Evolutionary conservation across 495 filamentous ascomycete genomes (phyloP), one percentile per base, ranked within the genome.

Genomic region (Penicillium argentinense): DNA sequence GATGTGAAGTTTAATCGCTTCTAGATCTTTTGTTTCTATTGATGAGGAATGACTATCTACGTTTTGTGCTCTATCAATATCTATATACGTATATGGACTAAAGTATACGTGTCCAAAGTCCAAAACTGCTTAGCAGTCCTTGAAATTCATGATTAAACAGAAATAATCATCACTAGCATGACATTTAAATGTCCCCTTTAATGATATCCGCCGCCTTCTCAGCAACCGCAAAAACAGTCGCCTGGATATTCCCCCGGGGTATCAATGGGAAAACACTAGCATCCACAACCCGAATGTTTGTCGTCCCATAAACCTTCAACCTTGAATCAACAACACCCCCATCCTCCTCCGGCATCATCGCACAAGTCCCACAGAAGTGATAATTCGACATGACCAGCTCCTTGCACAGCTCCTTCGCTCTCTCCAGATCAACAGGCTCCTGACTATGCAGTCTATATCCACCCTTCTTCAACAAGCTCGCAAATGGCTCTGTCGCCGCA

Each of bases 161-260:
- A n/a, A n/a, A n/a, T n/a, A n/a, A n/a, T n/a, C n/a, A n/a, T n/a
- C n/a, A n/a, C n/a, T n/a, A n/a, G n/a, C n/a, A n/a, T n/a, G n/a
- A n/a, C n/a, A n/a, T n/a, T n/a, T n/a, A n/a, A n/a, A n/a, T n/a
- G 3, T 18, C 37, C 23, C 58, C 56, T 60, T 74, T 78, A 49
- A 82, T 78, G 3, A 79, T 43, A 62, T 79, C 77, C 4, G 77
- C 76, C 12, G 75, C 78, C 52, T 67, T 61, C 61, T 83, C 79
- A 1, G 75, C 79, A 24, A 82, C 64, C 1, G 73, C 74, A 57
- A 76, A 82, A 12, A 83, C 76, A 1, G 63, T 63, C 3, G 68
- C 64, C 59, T 71, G 64, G 23, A 78, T 70, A 55, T 80, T 74
- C 0, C 68, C 75, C 0, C 55, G 38, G 5, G 73, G 61, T 41